Base-by-base conservation (phyloP, 768 basidiomycete genomes). In the Pleurotus platypus region DNA sequence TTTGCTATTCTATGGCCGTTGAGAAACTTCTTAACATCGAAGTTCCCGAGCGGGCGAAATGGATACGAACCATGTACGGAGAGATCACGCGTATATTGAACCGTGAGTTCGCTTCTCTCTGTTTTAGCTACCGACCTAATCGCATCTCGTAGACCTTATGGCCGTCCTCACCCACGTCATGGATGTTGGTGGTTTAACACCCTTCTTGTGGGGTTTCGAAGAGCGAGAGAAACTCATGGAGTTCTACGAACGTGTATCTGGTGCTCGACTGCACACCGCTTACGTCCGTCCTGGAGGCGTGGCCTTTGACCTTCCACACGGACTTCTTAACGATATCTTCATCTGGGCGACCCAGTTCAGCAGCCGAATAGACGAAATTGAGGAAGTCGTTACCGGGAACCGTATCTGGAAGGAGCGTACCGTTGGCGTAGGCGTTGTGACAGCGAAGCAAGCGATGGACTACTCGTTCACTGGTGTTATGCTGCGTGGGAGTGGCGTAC, bases 211-310 rank as follows among this genome's bases (percentile, higher is more conserved):
- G 94, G 96, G 96, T 64, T 98, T 98, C 80, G 96, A 98, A 74
- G 96, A 99, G 73, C 93, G 96, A 56, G 96, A 98, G 77, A 99
- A 99, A 79, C 85, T 98, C 61, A 98, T 98, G 96, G 96, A 99
- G 69, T 99, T 98, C 75, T 99, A 99, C 71, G 96, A 99, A 75
- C 94, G 96, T 57, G 96, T 98, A 40, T 98, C 95, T 7, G 96
- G 96, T 62, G 96, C 96, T 4, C 94, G 96, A 56, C 81, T 99
- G 66, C 96, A 99, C 67, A 87, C 94, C 4, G 96, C 96, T n/a
- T 99, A 98, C 70, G 89, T 98, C 48, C 90, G 96, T 59, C 96
- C 96, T 1, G 96, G 96, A 59, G 96, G 96, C 64, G 96, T 99
- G 48, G 96, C 96, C 1, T 98, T 94, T 68, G 96, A 99, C 67